A percentile compares a stretch with the other conserved stretches of the same genome.
Evolutionary conservation across 805 yeast species (phyloP).

Genomic region (Candida arabinofermentans): DNA sequence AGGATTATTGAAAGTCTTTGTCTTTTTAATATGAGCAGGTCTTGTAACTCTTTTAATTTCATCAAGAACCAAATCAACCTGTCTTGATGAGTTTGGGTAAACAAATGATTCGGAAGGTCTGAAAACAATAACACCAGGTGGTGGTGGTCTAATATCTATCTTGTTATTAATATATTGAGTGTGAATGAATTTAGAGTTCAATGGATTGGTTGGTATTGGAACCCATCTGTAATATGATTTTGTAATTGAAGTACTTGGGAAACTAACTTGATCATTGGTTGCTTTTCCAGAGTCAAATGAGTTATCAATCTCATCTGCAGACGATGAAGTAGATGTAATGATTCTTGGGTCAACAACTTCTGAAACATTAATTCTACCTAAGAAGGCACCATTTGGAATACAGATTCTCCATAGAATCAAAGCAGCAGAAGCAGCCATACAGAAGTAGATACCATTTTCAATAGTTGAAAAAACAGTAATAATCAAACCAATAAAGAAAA

Average conservation of each 20-base stretch:
- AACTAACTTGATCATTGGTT: neutral
- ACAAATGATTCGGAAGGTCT: slow-evolving; percentile 78
- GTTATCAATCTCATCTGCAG: neutral
- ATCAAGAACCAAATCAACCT: slow-evolving; percentile 64
- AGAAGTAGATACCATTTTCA: slow-evolving; percentile 89
- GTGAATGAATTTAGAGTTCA: slow-evolving; percentile 23
- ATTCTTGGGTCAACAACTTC: slow-evolving; percentile 65
- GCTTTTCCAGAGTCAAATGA: neutral
- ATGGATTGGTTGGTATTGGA: slow-evolving; percentile 42
- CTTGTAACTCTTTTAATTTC: slow-evolving; percentile 59
- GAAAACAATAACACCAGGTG: slow-evolving; percentile 86
- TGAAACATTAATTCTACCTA: slow-evolving; percentile 72
- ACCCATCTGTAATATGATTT: slow-evolving; percentile 51
- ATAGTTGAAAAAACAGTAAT: slow-evolving; percentile 75
- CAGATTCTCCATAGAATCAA: slow-evolving; percentile 69
- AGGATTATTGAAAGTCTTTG: slow-evolving; percentile 88
- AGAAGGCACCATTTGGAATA: slow-evolving; percentile 75
- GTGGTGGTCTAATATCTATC: slow-evolving; percentile 67
- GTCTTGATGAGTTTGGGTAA: slow-evolving; percentile 76
- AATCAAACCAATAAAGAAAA: slow-evolving; percentile 68
- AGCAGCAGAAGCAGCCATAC: slow-evolving; percentile 80
- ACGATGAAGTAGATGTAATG: slow-evolving; percentile 9
- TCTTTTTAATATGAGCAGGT: slow-evolving; percentile 46
- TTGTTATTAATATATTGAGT: slow-evolving; percentile 46
- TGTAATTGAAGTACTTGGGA: neutral